These are phyloP conservation scores for Talaromyces sp. DNA, from an alignment of 2,329 filamentous ascomycete species.

Conservation along the genomic window DNA sequence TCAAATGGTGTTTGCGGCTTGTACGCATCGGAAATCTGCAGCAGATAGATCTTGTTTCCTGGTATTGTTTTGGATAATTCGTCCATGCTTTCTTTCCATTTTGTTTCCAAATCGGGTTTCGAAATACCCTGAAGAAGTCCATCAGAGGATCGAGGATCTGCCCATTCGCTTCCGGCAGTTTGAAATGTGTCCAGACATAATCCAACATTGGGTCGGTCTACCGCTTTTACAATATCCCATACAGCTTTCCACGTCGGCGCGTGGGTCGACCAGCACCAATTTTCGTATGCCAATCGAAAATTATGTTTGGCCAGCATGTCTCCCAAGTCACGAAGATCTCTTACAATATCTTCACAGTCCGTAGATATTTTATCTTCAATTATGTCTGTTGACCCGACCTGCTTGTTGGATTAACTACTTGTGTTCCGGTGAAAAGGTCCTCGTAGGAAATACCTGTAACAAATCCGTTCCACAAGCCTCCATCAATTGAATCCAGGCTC, in stretches of 20 bases:
- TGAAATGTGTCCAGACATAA: conserved; percentile 77
- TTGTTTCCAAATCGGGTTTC: conserved; percentile 43
- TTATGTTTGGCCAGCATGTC: conserved; percentile 55
- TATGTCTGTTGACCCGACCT: conserved; percentile 61
- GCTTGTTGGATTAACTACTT: neutral
- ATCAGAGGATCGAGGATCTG: conserved; percentile 60
- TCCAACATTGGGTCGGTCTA: conserved; percentile 62
- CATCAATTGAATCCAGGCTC: conserved; percentile 69
- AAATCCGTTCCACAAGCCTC: conserved; percentile 63
- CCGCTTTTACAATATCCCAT: conserved; percentile 62
- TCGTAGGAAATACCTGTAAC: conserved; percentile 56
- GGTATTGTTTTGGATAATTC: conserved; percentile 56
- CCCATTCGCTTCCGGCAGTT: conserved; percentile 67
- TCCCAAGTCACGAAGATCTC: conserved; percentile 59
- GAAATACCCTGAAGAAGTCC: conserved; percentile 52
- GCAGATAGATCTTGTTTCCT: conserved; percentile 64
- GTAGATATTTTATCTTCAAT: conserved; percentile 49
- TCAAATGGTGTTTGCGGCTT: conserved; percentile 54
- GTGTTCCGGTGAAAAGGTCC: too few relatives aligned
- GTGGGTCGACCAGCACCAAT: conserved; percentile 75
- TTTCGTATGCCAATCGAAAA: conserved; percentile 68
- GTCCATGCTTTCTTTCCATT: conserved; percentile 51
- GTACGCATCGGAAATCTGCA: conserved; percentile 74
- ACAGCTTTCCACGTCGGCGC: conserved; percentile 64
- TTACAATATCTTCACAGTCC: conserved; percentile 48